A percentile compares a stretch with the other conserved stretches of the same genome.
Conservation (phyloP, 305 asterid genomes). For the Euphrasia arctica region DNA sequence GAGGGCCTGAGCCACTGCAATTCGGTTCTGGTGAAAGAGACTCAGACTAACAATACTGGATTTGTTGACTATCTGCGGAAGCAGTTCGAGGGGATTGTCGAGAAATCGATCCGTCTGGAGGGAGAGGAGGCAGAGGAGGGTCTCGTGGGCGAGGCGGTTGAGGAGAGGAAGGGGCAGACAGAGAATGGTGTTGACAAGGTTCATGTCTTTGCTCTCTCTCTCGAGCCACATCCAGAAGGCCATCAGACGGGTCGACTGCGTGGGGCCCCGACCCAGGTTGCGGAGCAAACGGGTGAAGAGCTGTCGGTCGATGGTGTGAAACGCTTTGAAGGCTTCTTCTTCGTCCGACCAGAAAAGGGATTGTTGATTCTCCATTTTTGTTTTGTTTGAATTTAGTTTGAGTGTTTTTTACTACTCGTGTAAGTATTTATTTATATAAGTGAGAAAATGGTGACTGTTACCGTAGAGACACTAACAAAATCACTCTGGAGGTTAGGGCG, state of each 20-base stretch:
- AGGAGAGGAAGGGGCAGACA: constrained; percentile 30
- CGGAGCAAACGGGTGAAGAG: constrained; percentile 33
- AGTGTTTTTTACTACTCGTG: not conserved
- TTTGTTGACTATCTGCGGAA: constrained; percentile 30
- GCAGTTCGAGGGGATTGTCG: not conserved
- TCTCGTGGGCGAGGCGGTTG: constrained; percentile 39
- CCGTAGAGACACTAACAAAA: constrained; percentile 24
- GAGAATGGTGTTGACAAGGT: constrained; percentile 30
- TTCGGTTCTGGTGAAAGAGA: constrained; percentile 44
- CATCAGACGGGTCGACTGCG: constrained; percentile 45
- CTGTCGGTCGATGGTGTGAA: constrained; percentile 53
- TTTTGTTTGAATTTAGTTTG: not conserved
- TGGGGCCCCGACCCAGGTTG: constrained; percentile 44
- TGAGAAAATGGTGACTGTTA: constrained; percentile 14
- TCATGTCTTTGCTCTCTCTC: constrained; percentile 23
- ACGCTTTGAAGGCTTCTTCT: constrained; percentile 47
- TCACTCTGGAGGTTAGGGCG: not conserved
- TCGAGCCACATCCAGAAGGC: constrained; percentile 67
- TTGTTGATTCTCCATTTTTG: not conserved
- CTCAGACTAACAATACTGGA: constrained; percentile 12
- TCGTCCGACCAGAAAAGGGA: constrained; percentile 29
- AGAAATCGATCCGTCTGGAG: constrained; percentile 27
- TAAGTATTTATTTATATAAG: constrained; percentile 21
- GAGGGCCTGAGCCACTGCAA: constrained; percentile 32
- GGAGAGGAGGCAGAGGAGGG: constrained; percentile 36